Conservation (phyloP, 1,139 yeast species). For the Hanseniaspora gamundiae region DNA sequence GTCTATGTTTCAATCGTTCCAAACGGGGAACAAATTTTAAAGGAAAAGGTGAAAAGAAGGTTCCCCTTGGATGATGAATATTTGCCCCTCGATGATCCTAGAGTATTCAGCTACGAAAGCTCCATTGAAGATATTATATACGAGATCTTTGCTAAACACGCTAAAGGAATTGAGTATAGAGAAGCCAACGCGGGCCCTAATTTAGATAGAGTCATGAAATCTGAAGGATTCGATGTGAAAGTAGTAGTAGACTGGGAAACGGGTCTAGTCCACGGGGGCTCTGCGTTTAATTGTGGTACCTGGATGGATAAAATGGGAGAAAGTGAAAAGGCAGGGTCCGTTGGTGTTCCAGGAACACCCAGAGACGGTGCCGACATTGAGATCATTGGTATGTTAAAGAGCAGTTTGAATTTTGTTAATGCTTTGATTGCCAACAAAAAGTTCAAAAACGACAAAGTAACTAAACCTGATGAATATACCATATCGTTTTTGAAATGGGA, state of each 20-base stretch:
- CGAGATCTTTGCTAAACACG: constrained; percentile 78
- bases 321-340: constrained; percentile 66
- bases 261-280: constrained; percentile 86
- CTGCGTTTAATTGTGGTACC: constrained; percentile 88
- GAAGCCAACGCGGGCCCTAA: constrained; percentile 93
- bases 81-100: constrained; percentile 52
- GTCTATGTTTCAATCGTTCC: constrained; percentile 66
- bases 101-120: constrained; percentile 63
- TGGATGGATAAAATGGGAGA: constrained; percentile 99
- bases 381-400: constrained; percentile 77
- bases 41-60: constrained; percentile 65
- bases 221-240: constrained; percentile 81
- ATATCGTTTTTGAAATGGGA: constrained; percentile 61
- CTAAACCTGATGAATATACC: constrained; percentile 41
- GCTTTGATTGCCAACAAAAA: constrained; percentile 40
- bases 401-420: constrained; percentile 69
- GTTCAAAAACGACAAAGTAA: constrained; percentile 47
- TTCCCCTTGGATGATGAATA: constrained; percentile 85
- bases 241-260: constrained; percentile 78
- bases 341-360: constrained; percentile 93
- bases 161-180: constrained; percentile 72
- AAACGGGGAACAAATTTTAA: constrained; percentile 50
- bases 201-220: constrained; percentile 84
- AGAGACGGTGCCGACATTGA: constrained; percentile 96
- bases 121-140: constrained; percentile 65